Evolutionary conservation across 2,329 filamentous ascomycete genomes (phyloP).

Genomic region (Dothideomycetidae sp.): DNA sequence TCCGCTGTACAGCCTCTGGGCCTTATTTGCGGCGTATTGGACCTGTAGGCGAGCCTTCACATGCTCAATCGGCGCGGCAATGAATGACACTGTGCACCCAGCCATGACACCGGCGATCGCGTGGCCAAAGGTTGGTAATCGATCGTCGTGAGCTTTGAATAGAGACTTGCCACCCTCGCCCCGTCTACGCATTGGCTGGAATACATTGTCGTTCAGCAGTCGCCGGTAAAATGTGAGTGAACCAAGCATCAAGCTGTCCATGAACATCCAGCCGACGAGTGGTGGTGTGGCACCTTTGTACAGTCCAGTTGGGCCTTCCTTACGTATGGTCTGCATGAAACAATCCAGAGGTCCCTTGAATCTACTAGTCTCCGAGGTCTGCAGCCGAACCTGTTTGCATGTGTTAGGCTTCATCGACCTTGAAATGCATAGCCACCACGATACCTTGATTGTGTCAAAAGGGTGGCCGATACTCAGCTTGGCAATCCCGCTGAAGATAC

Average conservation of each 20-base stretch:
- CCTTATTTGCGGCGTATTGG: conserved; percentile 73
- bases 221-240: conserved; percentile 82
- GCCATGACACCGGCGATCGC: conserved; percentile 77
- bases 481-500: conserved; percentile 86
- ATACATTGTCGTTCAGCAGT: conserved; percentile 66
- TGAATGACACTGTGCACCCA: conserved; percentile 78
- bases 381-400: conserved; percentile 43
- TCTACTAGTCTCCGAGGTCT: conserved; percentile 62
- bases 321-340: conserved; percentile 64
- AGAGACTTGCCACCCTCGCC: conserved; percentile 17
- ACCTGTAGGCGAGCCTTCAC: conserved; percentile 88
- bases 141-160: conserved; percentile 23
- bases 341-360: conserved; percentile 84
- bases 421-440: too few relatives aligned
- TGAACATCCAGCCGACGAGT: conserved; percentile 94
- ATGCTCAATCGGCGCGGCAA: conserved; percentile 89
- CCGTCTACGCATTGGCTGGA: conserved; percentile 36
- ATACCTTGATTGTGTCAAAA: conserved; percentile 95
- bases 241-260: conserved; percentile 88
- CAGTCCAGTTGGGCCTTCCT: conserved; percentile 70
- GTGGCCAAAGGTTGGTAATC: conserved; percentile 65
- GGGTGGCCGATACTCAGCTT: conserved; percentile 61
- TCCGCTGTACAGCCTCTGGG: conserved; percentile 65
- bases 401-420: not conserved
- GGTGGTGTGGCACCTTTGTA: conserved; percentile 87